Conservation (phyloP, 257 asterid genomes). For the Nicotiana sylvestris region DNA sequence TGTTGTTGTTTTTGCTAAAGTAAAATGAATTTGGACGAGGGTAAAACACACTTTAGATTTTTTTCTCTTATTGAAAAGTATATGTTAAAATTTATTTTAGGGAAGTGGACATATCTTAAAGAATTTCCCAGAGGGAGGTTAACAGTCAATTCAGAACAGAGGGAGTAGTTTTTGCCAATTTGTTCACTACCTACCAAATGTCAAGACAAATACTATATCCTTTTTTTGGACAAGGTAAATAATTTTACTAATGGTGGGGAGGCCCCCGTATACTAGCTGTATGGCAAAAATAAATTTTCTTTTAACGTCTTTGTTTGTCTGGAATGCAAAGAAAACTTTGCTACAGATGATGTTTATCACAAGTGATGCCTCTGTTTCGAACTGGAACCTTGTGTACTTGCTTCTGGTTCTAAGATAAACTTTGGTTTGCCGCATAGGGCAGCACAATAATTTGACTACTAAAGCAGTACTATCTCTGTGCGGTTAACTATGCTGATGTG, state of each 20-base stretch:
- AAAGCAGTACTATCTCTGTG: neutral
- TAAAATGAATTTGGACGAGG: neutral
- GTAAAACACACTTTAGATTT: neutral
- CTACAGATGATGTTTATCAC: too few relatives aligned
- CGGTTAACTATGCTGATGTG: neutral
- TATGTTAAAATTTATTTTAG: neutral
- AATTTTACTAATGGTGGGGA: too few relatives aligned
- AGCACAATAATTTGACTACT: neutral
- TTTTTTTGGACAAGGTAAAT: too few relatives aligned
- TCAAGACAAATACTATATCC: neutral
- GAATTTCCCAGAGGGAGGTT: neutral
- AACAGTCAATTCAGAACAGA: neutral
- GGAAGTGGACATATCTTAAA: neutral
- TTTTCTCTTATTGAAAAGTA: neutral
- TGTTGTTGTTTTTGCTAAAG: too few relatives aligned
- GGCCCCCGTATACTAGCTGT: too few relatives aligned
- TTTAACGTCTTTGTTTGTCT: neutral
- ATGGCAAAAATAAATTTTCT: neutral
- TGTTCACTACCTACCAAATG: conserved; percentile 4
- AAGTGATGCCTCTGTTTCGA: too few relatives aligned
- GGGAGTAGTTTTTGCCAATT: conserved; percentile 2
- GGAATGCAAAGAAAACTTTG: neutral
- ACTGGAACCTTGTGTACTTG: too few relatives aligned
- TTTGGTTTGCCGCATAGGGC: neutral
- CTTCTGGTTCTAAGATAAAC: too few relatives aligned